phyloP scores from a whole-genome alignment of 768 basidiomycete species.

The Boletus subcaerulescens region DNA sequence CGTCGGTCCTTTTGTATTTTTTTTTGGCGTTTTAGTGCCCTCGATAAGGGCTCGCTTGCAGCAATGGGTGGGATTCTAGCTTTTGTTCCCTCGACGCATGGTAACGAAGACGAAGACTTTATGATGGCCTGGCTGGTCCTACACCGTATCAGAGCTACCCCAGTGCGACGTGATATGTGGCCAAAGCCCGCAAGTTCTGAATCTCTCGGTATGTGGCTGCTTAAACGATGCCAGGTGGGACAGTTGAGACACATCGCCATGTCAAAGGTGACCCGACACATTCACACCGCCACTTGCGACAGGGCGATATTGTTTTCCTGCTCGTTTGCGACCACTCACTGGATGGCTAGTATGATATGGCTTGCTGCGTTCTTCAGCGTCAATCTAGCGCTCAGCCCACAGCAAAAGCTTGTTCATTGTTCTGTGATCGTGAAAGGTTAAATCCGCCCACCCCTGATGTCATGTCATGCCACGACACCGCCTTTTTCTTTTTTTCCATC shows the following conservation, averaged over 20 bases:
- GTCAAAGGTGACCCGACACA: not conserved
- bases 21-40: too few species aligned
- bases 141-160: too few species aligned
- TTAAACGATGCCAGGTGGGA: too few species aligned
- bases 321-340: not conserved
- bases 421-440: conserved; percentile 21
- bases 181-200: not conserved
- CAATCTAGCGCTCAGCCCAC: conserved; percentile 1
- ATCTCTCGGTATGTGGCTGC: too few species aligned
- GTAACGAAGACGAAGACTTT: too few species aligned
- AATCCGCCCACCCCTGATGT: conserved; percentile 18
- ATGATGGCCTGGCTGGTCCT: too few species aligned
- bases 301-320: not conserved
- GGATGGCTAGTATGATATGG: conserved; percentile 13
- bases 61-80: not conserved
- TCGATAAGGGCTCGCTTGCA: conserved; percentile 5
- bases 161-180: not conserved
- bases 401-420: not conserved
- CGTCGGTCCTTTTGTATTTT: not conserved
- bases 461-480: conserved; percentile 10
- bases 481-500: conserved; percentile 10
- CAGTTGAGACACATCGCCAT: conserved; percentile 6
- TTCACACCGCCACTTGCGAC: not conserved
- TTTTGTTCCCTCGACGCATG: not conserved
- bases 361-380: not conserved